Conservation (phyloP, 2,329 filamentous ascomycete genomes). For the Colletotrichum cereale region DNA sequence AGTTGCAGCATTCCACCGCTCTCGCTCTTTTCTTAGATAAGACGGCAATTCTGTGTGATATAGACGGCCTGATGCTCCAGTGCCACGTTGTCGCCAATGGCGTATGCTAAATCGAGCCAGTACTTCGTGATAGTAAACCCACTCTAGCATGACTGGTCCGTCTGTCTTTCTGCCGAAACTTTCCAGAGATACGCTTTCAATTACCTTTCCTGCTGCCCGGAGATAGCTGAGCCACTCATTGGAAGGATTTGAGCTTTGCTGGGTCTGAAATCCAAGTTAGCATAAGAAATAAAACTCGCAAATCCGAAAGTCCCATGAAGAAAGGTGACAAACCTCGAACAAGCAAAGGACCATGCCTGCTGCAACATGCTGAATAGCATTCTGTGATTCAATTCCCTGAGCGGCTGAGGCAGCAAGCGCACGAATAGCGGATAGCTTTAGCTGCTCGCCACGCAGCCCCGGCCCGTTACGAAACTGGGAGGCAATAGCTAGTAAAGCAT, state of each 20-base stretch:
- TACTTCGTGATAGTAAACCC: conserved; percentile 48
- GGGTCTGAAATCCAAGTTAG: conserved; percentile 39
- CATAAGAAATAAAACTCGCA: background rate
- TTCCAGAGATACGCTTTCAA: conserved; percentile 19
- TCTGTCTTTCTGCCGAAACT: conserved; percentile 9
- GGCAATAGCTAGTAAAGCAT: conserved; percentile 46
- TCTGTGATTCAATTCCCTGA: conserved; percentile 34
- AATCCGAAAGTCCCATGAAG: too few relatives aligned
- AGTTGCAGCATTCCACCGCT: background rate
- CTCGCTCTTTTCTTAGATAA: background rate
- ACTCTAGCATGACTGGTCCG: conserved; percentile 43
- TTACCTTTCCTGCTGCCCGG: conserved; percentile 43
- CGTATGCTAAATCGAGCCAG: conserved; percentile 46
- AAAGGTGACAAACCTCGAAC: conserved; percentile 44
- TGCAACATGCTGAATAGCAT: conserved; percentile 47
- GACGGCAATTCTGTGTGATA: too few relatives aligned
- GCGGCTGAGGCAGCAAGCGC: conserved; percentile 43
- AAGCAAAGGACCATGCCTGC: conserved; percentile 48
- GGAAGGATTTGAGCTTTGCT: conserved; percentile 43
- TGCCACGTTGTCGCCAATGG: conserved; percentile 43
- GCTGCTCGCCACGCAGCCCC: conserved; percentile 41
- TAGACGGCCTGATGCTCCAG: background rate
- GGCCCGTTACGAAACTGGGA: conserved; percentile 44
- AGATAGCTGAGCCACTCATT: conserved; percentile 48
- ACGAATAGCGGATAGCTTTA: conserved; percentile 45